Evolutionary conservation across 257 asterid genomes (phyloP).

Genomic region (Fraxinus cuspidata): DNA sequence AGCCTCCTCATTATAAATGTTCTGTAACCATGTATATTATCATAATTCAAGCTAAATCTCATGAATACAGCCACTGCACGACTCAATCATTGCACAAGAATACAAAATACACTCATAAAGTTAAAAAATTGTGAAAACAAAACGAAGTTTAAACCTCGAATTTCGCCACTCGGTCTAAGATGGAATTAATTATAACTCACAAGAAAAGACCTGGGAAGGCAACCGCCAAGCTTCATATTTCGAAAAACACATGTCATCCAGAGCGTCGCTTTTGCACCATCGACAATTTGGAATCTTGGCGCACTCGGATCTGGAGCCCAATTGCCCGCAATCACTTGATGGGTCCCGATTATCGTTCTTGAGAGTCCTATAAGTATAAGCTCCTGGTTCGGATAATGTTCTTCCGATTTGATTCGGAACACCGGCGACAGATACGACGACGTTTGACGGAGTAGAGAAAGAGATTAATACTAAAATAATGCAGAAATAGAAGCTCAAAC

Average conservation of each 20-base stretch:
- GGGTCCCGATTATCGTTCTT: constrained; percentile 13
- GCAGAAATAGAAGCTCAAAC: not conserved
- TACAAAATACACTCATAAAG: not conserved
- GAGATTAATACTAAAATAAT: not conserved
- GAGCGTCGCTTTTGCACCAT: constrained; percentile 42
- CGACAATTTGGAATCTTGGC: constrained; percentile 21
- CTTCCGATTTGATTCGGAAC: not conserved
- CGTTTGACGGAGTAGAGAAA: not conserved
- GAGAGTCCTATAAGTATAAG: not conserved
- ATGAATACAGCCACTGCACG: not conserved
- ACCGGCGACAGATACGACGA: not conserved
- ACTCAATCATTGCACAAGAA: not conserved
- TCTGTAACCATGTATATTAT: not conserved
- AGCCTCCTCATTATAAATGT: not conserved
- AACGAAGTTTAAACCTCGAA: not conserved
- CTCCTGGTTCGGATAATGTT: not conserved
- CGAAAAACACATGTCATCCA: constrained; percentile 44
- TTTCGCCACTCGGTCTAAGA: too few species aligned
- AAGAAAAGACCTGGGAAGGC: constrained; percentile 41
- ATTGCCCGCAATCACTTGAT: not conserved
- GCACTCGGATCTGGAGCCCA: constrained; percentile 29
- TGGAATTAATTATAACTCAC: constrained; percentile 8
- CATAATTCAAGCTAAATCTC: constrained; percentile 5
- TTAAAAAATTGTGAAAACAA: not conserved
- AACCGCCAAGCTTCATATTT: constrained; percentile 42